Evolutionary conservation across 495 filamentous ascomycete genomes (phyloP).

Genomic region (Trichoderma orchidacearum): DNA sequence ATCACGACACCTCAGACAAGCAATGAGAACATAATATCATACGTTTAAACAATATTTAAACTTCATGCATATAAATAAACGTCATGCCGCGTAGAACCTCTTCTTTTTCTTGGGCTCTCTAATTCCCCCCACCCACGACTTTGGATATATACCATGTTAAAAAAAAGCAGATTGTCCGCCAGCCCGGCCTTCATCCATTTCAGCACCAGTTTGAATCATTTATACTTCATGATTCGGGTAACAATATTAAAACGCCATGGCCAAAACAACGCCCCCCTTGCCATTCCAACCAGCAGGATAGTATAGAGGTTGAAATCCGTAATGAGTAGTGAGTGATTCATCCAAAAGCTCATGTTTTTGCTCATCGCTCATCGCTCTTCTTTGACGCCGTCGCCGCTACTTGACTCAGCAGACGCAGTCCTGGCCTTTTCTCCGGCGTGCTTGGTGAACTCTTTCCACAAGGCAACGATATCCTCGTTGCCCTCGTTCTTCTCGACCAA

Average conservation of each 20-base stretch:
- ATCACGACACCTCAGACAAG: neutral
- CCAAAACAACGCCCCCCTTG: neutral
- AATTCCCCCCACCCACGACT: neutral
- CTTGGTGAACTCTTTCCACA: conserved; percentile 26
- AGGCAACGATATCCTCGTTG: conserved; percentile 31
- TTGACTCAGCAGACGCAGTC: neutral
- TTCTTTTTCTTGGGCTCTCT: neutral
- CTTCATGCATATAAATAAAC: neutral
- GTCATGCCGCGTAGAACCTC: neutral
- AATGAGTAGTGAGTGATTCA: neutral
- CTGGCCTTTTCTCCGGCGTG: neutral
- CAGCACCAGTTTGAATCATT: neutral
- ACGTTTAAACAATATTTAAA: neutral
- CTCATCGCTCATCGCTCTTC: neutral
- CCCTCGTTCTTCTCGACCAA: conserved; percentile 80
- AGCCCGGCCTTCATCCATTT: neutral
- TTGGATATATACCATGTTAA: neutral
- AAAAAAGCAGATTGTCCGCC: neutral
- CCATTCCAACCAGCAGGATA: neutral
- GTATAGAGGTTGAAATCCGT: neutral
- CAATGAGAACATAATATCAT: neutral
- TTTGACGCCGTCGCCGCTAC: neutral
- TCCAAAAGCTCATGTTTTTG: neutral
- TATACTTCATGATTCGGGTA: neutral
- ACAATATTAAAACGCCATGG: neutral